Evolutionary conservation across 176 grass and related monocot genomes (phyloP), one percentile per base, ranked within the genome.

Genomic region (Triticum urartu): DNA sequence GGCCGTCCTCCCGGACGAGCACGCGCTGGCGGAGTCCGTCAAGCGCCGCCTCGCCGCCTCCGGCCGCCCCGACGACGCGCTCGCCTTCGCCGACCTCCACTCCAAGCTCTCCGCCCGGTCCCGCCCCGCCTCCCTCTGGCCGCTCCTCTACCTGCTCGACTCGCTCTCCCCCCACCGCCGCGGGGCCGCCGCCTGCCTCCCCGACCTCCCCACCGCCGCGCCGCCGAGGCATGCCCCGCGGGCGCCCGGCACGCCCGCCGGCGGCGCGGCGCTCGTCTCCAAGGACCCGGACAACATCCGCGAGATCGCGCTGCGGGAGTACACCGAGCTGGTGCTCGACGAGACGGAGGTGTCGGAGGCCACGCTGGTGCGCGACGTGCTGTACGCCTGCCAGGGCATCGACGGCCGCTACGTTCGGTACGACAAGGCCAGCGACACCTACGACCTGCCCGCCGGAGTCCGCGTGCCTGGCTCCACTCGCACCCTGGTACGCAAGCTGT

Each of bases 311-410:
- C 87, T 98, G 75, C 90, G 91, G 60, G 93, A 98, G 77, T 98
- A 98, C 72, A 86, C 95, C 5, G 95, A 95, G 15, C 91, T 95
- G 84, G 95, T 98, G 66, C 92, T 98, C 83, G 95, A 98, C 79
- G 93, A 94, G 78, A 92, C 88, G 2, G 96, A 98, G 85, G 91
- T 92, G 13, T 84, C 93, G 2, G 96, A 98, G 78, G 92, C 93
- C 2, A 90, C 93, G 62, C 90, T 98, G 15, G 95, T 98, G 48
- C 89, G 96, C 67, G 93, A 98, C 68, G 90, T 98, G 64, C 91
- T 98, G 21, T 98, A 94, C 86, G 93, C 93, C 11, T 98, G 96
- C 87, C 96, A 98, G 93, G 96, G 91, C 69, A 98, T 98, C 4
- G 91, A 98, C 75, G 96, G 96, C 45, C 93, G 91, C 11, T 94